A percentile compares a stretch with the other conserved stretches of the same genome.
Conservation (phyloP, 257 asterid genomes). For the Lantana camara region DNA sequence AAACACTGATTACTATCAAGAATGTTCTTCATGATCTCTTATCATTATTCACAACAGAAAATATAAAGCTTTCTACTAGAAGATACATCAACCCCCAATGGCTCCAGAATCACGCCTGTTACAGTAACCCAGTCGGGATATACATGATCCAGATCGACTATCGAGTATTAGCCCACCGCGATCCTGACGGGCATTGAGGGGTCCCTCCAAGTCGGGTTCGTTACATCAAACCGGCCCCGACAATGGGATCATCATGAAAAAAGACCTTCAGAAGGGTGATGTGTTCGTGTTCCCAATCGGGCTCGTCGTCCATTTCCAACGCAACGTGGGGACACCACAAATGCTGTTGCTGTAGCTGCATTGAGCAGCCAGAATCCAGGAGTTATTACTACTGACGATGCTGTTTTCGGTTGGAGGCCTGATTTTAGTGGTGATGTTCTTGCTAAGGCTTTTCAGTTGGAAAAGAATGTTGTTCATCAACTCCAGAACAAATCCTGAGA, state of each 20-base stretch:
- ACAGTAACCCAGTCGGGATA: background rate
- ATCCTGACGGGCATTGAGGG: background rate
- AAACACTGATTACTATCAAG: constrained; percentile 14
- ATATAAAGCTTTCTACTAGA: too few species aligned
- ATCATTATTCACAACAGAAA: too few species aligned
- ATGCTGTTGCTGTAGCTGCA: background rate
- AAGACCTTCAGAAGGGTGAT: background rate
- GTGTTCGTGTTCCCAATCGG: background rate
- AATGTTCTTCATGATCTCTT: too few species aligned
- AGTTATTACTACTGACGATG: background rate
- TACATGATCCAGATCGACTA: background rate
- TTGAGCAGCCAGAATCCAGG: background rate
- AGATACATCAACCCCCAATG: background rate
- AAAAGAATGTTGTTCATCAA: background rate
- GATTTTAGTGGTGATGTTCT: background rate
- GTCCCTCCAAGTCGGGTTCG: background rate
- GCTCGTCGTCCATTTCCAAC: background rate
- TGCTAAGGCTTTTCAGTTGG: background rate
- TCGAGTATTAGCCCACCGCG: background rate
- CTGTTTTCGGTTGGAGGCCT: background rate
- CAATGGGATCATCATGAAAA: background rate
- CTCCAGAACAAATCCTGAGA: background rate
- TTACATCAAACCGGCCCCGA: background rate
- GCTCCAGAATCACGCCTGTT: background rate
- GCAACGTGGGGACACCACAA: background rate